These are phyloP conservation scores for Penicillium hordei DNA, from an alignment of 2,329 filamentous ascomycete genomes.

Conservation along the genomic window DNA sequence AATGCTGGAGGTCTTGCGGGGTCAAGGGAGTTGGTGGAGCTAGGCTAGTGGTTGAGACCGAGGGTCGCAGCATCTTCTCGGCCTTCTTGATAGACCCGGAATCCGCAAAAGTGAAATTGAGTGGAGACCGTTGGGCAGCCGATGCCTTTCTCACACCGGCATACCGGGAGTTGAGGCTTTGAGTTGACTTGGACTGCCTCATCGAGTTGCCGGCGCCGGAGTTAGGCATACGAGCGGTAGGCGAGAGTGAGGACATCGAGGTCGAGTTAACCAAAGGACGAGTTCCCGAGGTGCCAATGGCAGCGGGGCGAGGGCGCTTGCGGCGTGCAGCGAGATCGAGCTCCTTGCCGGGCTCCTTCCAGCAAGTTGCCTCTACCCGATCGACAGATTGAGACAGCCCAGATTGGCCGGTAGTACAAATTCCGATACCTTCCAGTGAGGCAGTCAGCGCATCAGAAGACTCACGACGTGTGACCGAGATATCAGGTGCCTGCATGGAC, in stretches of 20 bases:
- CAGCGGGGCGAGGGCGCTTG: slow-evolving; percentile 48
- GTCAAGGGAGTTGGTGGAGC: slow-evolving; percentile 47
- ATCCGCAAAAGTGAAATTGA: slow-evolving; percentile 49
- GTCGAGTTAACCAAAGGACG: slow-evolving; percentile 41
- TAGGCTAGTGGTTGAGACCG: slow-evolving; percentile 36
- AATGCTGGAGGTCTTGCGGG: slow-evolving; percentile 43
- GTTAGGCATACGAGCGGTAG: slow-evolving; percentile 38
- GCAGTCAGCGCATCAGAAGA: slow-evolving; percentile 38
- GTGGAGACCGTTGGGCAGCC: slow-evolving; percentile 48
- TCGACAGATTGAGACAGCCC: slow-evolving; percentile 29
- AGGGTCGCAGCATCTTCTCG: slow-evolving; percentile 36
- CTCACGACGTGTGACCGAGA: slow-evolving; percentile 30
- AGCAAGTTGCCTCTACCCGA: slow-evolving; percentile 28
- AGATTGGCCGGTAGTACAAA: slow-evolving; percentile 28
- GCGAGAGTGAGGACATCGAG: slow-evolving; percentile 45
- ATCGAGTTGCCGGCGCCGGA: slow-evolving; percentile 40
- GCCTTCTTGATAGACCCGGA: slow-evolving; percentile 40
- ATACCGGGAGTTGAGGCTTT: slow-evolving; percentile 46
- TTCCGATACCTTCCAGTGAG: slow-evolving; percentile 39
- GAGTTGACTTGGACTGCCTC: slow-evolving; percentile 48
- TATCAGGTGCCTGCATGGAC: slow-evolving; percentile 33
- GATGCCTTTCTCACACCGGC: slow-evolving; percentile 49
- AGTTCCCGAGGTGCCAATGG: slow-evolving; percentile 45
- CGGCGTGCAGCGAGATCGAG: slow-evolving; percentile 48
- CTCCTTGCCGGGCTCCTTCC: slow-evolving; percentile 42